Percentiles rank a stretch among this genome's conserved stretches.
Conservation (phyloP, 257 asterid genomes). For the Asclepias syriaca region DNA sequence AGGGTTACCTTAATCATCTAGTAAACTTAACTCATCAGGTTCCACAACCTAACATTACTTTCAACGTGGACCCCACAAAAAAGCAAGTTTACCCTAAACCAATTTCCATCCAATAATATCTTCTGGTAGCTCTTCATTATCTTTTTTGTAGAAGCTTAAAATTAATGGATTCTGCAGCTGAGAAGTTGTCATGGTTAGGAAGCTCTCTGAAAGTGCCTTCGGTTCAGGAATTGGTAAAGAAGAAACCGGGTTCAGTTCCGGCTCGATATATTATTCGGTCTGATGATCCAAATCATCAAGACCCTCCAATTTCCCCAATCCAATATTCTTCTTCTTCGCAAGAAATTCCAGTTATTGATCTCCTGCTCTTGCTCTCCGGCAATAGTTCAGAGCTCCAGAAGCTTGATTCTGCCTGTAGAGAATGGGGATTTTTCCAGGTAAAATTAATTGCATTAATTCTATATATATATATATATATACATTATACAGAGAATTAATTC, state of each 20-base stretch:
- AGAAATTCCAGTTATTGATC: slow-evolving; percentile 39
- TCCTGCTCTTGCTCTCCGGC: slow-evolving; percentile 21
- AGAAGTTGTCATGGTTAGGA: slow-evolving; percentile 17
- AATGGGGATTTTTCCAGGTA: slow-evolving; percentile 45
- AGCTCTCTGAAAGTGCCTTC: slow-evolving; percentile 43
- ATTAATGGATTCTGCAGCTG: too few species aligned
- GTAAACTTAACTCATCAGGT: too few species aligned
- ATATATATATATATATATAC: too few species aligned
- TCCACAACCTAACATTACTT: too few species aligned
- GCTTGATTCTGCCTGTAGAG: slow-evolving; percentile 39
- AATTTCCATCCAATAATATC: too few species aligned
- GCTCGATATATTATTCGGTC: slow-evolving; percentile 37
- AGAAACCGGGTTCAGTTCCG: slow-evolving; percentile 29
- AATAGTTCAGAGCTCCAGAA: slow-evolving; percentile 35
- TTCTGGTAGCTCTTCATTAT: too few species aligned
- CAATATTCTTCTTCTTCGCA: not conserved
- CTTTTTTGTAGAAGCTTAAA: too few species aligned
- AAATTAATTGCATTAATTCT: too few species aligned
- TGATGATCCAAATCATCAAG: slow-evolving; percentile 12
- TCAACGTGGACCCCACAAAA: too few species aligned
- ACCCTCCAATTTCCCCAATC: slow-evolving; percentile 6
- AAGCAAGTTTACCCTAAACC: too few species aligned
- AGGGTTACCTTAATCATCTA: too few species aligned
- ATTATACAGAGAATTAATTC: too few species aligned
- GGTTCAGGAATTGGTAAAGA: slow-evolving; percentile 53